Conservation (phyloP, 2,329 filamentous ascomycete genomes). For the Colletotrichum musae region DNA sequence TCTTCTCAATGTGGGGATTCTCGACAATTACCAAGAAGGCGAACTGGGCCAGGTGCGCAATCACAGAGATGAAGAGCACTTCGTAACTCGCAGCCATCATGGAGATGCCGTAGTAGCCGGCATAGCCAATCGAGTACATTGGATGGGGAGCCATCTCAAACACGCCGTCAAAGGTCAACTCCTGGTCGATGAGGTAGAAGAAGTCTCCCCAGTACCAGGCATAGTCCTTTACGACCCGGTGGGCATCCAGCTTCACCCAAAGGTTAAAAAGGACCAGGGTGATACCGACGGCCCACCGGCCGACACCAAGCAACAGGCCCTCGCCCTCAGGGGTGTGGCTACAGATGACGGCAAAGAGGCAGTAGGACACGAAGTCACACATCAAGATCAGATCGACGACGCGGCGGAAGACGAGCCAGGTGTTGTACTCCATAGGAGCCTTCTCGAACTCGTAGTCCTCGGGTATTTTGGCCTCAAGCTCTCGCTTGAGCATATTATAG, state of each 20-base stretch:
- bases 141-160: slow-evolving; percentile 99
- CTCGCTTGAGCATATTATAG: slow-evolving; percentile 86
- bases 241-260: slow-evolving; percentile 98
- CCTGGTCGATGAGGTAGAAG: slow-evolving; percentile 98
- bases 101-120: slow-evolving; percentile 97
- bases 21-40: slow-evolving; percentile 92
- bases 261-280: slow-evolving; percentile 92
- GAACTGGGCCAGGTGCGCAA: slow-evolving; percentile 95
- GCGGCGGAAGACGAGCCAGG: slow-evolving; percentile 96
- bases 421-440: slow-evolving; percentile 98
- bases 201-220: slow-evolving; percentile 99
- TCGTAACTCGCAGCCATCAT: slow-evolving; percentile 99
- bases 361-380: slow-evolving; percentile 99
- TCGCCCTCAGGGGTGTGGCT: slow-evolving; percentile 82
- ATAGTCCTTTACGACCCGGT: slow-evolving; percentile 98
- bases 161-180: slow-evolving; percentile 97
- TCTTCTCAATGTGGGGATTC: slow-evolving; percentile 98
- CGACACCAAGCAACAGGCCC: slow-evolving; percentile 74
- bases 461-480: slow-evolving; percentile 95
- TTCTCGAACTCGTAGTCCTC: slow-evolving; percentile 94
- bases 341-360: slow-evolving; percentile 93
- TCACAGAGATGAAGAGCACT: slow-evolving; percentile 95
- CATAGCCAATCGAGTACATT: slow-evolving; percentile 99
- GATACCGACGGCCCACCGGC: slow-evolving; percentile 85
- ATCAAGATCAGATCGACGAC: slow-evolving; percentile 97